Percentiles rank a stretch among this genome's conserved stretches.
phyloP scores from a whole-genome alignment of 2,329 filamentous ascomycete species.

The Alternaria ventricosa region DNA sequence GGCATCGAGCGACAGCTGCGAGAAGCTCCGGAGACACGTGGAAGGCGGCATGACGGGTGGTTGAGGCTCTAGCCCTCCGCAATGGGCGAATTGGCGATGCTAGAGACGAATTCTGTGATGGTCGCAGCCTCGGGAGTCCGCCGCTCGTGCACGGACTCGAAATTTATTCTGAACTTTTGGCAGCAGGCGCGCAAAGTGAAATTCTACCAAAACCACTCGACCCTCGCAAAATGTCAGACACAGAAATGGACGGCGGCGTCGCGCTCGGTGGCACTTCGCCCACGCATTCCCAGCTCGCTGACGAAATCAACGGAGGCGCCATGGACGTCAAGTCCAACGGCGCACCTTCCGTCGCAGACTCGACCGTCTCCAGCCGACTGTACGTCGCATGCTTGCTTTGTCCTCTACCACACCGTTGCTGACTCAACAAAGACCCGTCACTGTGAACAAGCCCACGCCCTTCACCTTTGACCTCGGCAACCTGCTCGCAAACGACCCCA shows the following conservation, averaged over 20 bases:
- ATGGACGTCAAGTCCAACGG: constrained; percentile 42
- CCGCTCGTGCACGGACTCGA: constrained; percentile 23
- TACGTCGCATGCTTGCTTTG: constrained; percentile 23
- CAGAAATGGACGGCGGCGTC: constrained; percentile 41
- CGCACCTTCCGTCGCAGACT: constrained; percentile 42
- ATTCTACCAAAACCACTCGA: background rate
- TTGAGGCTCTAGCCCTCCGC: constrained; percentile 34
- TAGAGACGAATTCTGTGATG: constrained; percentile 21
- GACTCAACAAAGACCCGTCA: constrained; percentile 34
- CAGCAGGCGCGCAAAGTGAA: constrained; percentile 3
- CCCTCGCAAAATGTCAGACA: constrained; percentile 30
- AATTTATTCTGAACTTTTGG: constrained; percentile 23
- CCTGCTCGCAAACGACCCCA: constrained; percentile 84
- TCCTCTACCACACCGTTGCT: background rate
- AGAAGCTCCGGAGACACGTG: constrained; percentile 41
- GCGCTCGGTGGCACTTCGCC: constrained; percentile 24
- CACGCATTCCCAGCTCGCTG: constrained; percentile 37
- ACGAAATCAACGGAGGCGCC: constrained; percentile 40
- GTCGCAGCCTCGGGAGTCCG: constrained; percentile 36
- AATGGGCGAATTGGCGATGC: constrained; percentile 32
- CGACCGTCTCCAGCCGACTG: constrained; percentile 40
- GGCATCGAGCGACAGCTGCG: constrained; percentile 40
- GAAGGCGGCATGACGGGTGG: constrained; percentile 39
- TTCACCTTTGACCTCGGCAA: constrained; percentile 93
- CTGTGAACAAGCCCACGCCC: constrained; percentile 75